These are phyloP conservation scores for Yamadazyma aaseri DNA, from an alignment of 1,139 yeast species.

Conservation along the genomic window DNA sequence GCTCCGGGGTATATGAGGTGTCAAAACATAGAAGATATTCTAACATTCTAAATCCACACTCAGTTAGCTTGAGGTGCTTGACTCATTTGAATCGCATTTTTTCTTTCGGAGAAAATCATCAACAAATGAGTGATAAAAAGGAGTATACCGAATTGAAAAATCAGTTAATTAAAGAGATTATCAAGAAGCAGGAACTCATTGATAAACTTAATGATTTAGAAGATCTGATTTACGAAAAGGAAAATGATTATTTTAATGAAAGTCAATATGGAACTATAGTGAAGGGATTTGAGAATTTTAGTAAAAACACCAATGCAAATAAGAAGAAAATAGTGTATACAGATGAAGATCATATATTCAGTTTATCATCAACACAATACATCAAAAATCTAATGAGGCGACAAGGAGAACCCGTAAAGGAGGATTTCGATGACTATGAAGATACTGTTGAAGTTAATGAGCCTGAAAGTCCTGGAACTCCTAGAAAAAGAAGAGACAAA, in stretches of 20 bases:
- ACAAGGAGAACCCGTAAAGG: slow-evolving; percentile 26
- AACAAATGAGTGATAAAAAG: slow-evolving; percentile 3
- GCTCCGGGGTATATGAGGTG: no score
- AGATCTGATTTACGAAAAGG: slow-evolving; percentile 79
- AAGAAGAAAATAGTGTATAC: slow-evolving; percentile 58
- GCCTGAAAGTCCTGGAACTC: slow-evolving; percentile 4
- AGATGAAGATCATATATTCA: slow-evolving; percentile 84
- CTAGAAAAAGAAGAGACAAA: background rate
- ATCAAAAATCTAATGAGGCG: slow-evolving; percentile 57
- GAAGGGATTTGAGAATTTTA: slow-evolving; percentile 83
- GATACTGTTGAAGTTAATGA: slow-evolving; percentile 41
- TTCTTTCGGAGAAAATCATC: background rate
- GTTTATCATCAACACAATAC: slow-evolving; percentile 73
- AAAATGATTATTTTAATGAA: slow-evolving; percentile 75
- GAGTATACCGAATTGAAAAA: slow-evolving; percentile 70
- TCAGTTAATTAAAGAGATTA: slow-evolving; percentile 63
- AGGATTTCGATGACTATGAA: slow-evolving; percentile 46
- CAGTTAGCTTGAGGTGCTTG: background rate
- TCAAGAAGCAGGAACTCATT: slow-evolving; percentile 64
- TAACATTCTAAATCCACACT: no score
- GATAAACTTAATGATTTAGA: slow-evolving; percentile 63
- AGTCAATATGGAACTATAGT: slow-evolving; percentile 74
- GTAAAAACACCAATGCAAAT: slow-evolving; percentile 42
- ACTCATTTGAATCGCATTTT: background rate
- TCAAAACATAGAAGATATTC: no score